Base-by-base conservation (phyloP, 768 basidiomycete genomes). In the Lactarius akahatsu region DNA sequence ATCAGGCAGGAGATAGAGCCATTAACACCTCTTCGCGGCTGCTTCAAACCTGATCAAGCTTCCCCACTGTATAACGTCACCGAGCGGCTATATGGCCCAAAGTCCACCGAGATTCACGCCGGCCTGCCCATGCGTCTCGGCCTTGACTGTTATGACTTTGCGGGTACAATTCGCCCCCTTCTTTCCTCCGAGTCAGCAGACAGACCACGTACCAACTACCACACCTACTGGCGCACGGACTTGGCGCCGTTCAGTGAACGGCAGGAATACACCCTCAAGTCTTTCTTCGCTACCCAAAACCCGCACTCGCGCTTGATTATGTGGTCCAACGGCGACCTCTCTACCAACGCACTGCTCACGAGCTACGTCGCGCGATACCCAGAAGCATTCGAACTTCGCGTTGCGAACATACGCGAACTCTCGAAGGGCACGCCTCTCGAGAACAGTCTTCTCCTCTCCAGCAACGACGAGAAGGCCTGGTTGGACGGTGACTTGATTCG, bases 221-320 rank as follows among this genome's bases (percentile, higher is more conserved):
- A 98, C 76, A 90, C 94, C 1, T 98, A 98, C 76, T 98, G 96
- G 96, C 83, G 96, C 16, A 85, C 84, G 64, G 96, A 98, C 78
- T 85, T 98, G 47, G 87, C 87, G 0, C 80, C 88, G 1, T 94
- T 98, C 71, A 87, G 82, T 2, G 81, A 84, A 63, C 83, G 96
- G 30, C 95, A 98, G 72, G 91, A 94, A 73, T 88, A 87, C 80
- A 92, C 96, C 82, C 83, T 98, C 74, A 90, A 92, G 73, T 93
- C 93, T 2, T 96, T 96, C 75, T 92, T 98, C 67, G 92, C 94
- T 3, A 98, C 96, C 5, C 96, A 98, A 75, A 84, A 87, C 18
- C 72, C 77, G 1, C 76, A 81, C 55, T 82, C 88, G 18, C 84
- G 85, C 23, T 78, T 98, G 64, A 83, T 95, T 55, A 78, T 99